A percentile compares a stretch with the other conserved stretches of the same genome.
Evolutionary conservation across 805 yeast species (phyloP).

Genomic region (Nakazawaea pomicola): DNA sequence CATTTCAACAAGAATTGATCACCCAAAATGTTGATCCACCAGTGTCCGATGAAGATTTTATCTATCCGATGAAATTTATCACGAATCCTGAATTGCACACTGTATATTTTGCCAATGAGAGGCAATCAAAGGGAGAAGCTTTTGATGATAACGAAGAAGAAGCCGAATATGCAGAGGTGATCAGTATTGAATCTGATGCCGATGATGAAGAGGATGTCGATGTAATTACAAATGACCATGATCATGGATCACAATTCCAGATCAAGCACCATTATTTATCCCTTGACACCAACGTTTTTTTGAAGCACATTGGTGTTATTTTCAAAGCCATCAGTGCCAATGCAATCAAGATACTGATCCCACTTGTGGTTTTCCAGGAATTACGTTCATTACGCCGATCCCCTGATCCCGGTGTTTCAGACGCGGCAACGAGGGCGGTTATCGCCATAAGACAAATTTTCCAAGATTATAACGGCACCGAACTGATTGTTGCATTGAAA

Average conservation of each 20-base stretch:
- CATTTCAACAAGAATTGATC: slow-evolving; percentile 20
- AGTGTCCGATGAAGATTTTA: not conserved
- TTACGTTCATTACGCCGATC: slow-evolving; percentile 65
- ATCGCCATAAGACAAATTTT: slow-evolving; percentile 61
- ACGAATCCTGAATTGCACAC: not conserved
- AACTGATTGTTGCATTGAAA: slow-evolving; percentile 50
- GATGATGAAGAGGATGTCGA: slow-evolving; percentile 27
- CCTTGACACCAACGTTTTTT: slow-evolving; percentile 76
- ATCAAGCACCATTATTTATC: slow-evolving; percentile 35
- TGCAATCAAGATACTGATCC: slow-evolving; percentile 57
- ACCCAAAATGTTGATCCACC: not conserved
- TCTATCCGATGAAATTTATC: not conserved
- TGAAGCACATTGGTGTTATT: slow-evolving; percentile 73
- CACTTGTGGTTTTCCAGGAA: slow-evolving; percentile 76
- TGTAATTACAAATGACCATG: slow-evolving; percentile 16
- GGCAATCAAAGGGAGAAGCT: slow-evolving; percentile 7
- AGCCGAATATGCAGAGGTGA: slow-evolving; percentile 22
- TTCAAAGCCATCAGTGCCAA: slow-evolving; percentile 62
- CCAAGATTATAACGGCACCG: slow-evolving; percentile 39
- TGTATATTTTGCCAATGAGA: not conserved
- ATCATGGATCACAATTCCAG: slow-evolving; percentile 16
- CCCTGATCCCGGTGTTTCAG: slow-evolving; percentile 67
- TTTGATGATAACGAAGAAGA: slow-evolving; percentile 18
- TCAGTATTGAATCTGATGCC: slow-evolving; percentile 25
- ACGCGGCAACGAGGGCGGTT: slow-evolving; percentile 77